Evolutionary conservation across 192 early-diverging fungal species (phyloP), one percentile per base, ranked within the genome.

Genomic region (Umbelopsis ramanniana): DNA sequence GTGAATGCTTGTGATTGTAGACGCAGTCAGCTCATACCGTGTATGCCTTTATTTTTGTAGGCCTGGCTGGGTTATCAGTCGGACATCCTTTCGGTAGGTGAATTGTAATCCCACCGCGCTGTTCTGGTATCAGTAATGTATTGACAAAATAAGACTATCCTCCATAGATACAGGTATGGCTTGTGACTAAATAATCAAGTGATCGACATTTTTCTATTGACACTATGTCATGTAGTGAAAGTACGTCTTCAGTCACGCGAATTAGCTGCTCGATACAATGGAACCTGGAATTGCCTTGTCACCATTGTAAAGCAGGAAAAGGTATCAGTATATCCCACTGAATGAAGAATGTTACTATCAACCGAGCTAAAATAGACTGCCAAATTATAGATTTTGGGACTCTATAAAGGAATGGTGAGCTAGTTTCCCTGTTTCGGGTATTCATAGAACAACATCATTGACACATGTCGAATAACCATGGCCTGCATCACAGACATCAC

Each of bases 371-470:
- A 43, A 43, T 50, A 6, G 6, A 50, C 19, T 17, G 19, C 19
- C 14, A 24, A 53, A 17, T 52, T 10, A 14, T 72, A 87, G 86
- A 73, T 87, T 68, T 67, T 74, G 21, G 86, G 86, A 35, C 75
- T 87, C 15, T 87, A 85, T 67, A 87, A 87, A 79, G 86, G 86
- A 73, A 87, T 87, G 86, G 86, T 85, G 76, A 71, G 82, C 47
- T 12, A 26, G 19, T 46, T 19, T 26, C 11, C 52, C 55, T 46
- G 11, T 37, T 38, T 38, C 9, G 35, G 37, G 15, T 12, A 22
- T 53, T 23, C 38, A 55, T 15, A 26, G 4, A 21, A 17, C 7
- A 10, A n/a, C 48, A 50, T 50, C n/a, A 50, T 50, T 50, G 48
- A 50, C 48, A 50, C 48, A 50, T 17, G 17, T 17, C 15, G 19